Evolutionary conservation across 805 yeast species (phyloP).

Genomic region (Yamadazyma philogaea): DNA sequence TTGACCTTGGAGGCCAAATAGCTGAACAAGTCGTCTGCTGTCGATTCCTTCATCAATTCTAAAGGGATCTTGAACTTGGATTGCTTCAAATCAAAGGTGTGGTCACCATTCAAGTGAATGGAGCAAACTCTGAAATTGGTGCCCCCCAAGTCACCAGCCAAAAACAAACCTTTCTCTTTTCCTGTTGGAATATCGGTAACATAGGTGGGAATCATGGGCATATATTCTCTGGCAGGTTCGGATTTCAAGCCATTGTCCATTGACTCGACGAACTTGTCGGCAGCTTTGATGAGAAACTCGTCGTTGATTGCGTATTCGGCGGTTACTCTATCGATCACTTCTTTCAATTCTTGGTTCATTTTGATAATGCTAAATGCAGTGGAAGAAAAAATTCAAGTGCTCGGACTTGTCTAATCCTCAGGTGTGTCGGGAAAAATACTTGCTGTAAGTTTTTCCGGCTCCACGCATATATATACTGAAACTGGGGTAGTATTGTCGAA

Average conservation of each 20-base stretch:
- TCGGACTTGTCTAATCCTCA: constrained; percentile 8
- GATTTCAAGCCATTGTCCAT: constrained; percentile 58
- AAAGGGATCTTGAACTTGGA: constrained; percentile 75
- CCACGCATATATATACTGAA: neutral
- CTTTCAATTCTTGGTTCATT: constrained; percentile 21
- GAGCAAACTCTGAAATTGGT: constrained; percentile 95
- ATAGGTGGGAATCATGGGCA: constrained; percentile 91
- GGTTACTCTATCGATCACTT: constrained; percentile 35
- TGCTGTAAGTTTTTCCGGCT: constrained; percentile 1
- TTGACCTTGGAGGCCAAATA: constrained; percentile 72
- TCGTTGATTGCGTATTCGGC: constrained; percentile 40
- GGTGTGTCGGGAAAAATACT: neutral
- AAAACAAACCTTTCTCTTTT: constrained; percentile 70
- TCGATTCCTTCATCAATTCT: constrained; percentile 63
- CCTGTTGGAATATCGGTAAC: constrained; percentile 87
- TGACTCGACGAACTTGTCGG: constrained; percentile 54
- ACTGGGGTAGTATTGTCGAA: neutral
- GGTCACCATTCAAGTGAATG: constrained; percentile 69
- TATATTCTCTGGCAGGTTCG: constrained; percentile 39
- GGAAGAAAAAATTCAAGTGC: neutral
- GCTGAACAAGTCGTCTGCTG: constrained; percentile 64
- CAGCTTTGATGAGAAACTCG: constrained; percentile 44
- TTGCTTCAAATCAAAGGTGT: constrained; percentile 75
- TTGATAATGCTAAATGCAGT: neutral
- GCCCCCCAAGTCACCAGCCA: constrained; percentile 96